Percentiles rank a stretch among this genome's conserved stretches.
Evolutionary conservation across 208 protist species (phyloP).

Genomic region (Leptomonas pyrrhocoris): DNA sequence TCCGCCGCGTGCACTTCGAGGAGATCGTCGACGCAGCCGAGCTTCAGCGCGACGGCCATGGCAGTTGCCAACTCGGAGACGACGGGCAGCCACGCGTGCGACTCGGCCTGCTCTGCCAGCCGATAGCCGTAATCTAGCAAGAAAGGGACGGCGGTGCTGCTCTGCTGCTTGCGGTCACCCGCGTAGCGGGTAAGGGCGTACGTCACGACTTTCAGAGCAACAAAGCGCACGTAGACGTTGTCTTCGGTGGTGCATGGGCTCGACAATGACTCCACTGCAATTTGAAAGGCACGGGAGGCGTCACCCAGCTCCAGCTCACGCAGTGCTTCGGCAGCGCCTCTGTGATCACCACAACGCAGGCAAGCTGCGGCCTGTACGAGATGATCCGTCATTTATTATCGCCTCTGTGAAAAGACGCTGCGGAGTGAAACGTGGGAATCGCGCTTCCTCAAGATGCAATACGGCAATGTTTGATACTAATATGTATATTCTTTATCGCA

Average conservation of each 20-base stretch:
- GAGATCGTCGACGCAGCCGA: constrained; percentile 43
- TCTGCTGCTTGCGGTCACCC: constrained; percentile 25
- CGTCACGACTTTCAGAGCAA: constrained; percentile 61
- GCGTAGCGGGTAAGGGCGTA: constrained; percentile 54
- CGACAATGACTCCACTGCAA: constrained; percentile 18
- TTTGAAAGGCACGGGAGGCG: constrained; percentile 37
- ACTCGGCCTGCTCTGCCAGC: constrained; percentile 25
- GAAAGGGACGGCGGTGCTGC: constrained; percentile 37
- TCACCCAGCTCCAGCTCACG: constrained; percentile 44
- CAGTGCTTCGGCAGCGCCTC: constrained; percentile 47
- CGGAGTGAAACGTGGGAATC: no score
- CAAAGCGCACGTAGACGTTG: constrained; percentile 66
- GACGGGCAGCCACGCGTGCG: constrained; percentile 59
- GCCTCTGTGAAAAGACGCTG: not conserved
- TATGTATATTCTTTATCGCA: no score
- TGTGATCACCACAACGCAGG: constrained; percentile 64
- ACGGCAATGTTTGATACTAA: no score
- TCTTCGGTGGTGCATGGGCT: constrained; percentile 17
- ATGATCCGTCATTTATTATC: constrained; percentile 34
- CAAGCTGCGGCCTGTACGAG: constrained; percentile 54
- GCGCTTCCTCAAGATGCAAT: no score
- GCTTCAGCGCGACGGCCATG: constrained; percentile 70
- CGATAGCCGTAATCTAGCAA: constrained; percentile 48
- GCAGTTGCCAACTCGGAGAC: constrained; percentile 60
- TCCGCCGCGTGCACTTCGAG: constrained; percentile 11